A percentile compares a stretch with the other conserved stretches of the same genome.
Evolutionary conservation across 2,329 filamentous ascomycete species (phyloP).

Genomic region (Dactylella cylindrospora): DNA sequence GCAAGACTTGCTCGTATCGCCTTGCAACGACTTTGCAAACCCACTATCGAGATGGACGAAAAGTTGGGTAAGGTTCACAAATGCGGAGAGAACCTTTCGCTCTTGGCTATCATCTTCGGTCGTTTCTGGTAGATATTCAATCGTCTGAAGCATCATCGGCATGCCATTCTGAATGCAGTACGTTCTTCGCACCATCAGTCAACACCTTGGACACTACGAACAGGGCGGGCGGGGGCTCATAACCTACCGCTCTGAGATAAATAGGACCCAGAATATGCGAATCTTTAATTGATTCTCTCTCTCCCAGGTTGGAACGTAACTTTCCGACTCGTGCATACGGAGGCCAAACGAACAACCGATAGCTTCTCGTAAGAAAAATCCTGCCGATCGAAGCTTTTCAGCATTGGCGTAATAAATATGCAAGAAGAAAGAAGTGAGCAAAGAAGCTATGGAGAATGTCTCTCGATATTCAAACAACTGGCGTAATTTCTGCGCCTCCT

Average conservation of each 20-base stretch:
- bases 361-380: not conserved
- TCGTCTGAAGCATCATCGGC: not conserved
- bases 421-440: not conserved
- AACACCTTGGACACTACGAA: too few species aligned
- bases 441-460: not conserved
- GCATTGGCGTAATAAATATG: constrained; percentile 1
- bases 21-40: not conserved
- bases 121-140: not conserved
- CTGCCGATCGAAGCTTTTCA: not conserved
- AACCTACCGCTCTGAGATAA: not conserved
- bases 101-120: not conserved
- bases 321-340: constrained; percentile 1
- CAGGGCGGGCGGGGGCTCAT: not conserved
- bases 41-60: not conserved
- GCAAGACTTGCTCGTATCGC: not conserved
- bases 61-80: not conserved
- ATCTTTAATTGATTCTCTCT: not conserved
- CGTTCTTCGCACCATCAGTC: not conserved
- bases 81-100: not conserved
- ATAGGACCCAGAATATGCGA: constrained; percentile 1
- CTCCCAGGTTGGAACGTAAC: not conserved
- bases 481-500: not conserved
- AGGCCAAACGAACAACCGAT: not conserved
- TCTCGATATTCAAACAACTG: not conserved
- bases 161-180: constrained; percentile 2